phyloP scores from a whole-genome alignment of 2,329 filamentous ascomycete species.

The Venturia asperata region DNA sequence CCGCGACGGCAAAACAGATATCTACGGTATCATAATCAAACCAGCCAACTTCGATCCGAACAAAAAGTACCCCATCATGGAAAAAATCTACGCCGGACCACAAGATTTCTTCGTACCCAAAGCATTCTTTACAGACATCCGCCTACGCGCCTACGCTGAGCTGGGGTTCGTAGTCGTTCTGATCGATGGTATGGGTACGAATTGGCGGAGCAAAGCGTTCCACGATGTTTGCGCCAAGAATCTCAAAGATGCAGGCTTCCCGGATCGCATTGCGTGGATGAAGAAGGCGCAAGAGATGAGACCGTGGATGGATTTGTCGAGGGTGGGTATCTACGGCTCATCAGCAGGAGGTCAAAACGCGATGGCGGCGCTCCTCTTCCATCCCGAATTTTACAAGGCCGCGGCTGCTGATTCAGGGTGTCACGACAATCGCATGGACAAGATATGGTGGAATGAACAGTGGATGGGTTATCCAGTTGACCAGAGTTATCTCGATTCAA shows the following conservation, averaged over 20 bases:
- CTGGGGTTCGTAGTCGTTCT: slow-evolving; percentile 27
- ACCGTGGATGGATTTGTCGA: slow-evolving; percentile 26
- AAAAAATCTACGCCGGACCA: slow-evolving; percentile 28
- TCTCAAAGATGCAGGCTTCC: slow-evolving; percentile 28
- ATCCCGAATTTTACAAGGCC: slow-evolving; percentile 28
- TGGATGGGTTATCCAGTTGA: slow-evolving; percentile 29
- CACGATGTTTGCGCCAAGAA: slow-evolving; percentile 27
- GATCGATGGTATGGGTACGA: slow-evolving; percentile 29
- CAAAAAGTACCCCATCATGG: slow-evolving; percentile 27
- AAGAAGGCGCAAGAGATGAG: slow-evolving; percentile 25
- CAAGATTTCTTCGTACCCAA: slow-evolving; percentile 26
- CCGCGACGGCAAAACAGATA: slow-evolving; percentile 25
- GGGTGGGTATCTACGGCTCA: slow-evolving; percentile 25
- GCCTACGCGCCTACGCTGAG: slow-evolving; percentile 24
- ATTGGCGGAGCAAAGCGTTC: slow-evolving; percentile 29
- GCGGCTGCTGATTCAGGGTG: slow-evolving; percentile 27
- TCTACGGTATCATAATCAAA: slow-evolving; percentile 27
- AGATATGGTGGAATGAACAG: slow-evolving; percentile 27
- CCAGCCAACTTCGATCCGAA: slow-evolving; percentile 25
- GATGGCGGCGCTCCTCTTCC: slow-evolving; percentile 27
- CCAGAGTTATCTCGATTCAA: slow-evolving; percentile 25
- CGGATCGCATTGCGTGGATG: slow-evolving; percentile 28
- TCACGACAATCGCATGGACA: slow-evolving; percentile 29
- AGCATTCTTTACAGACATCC: slow-evolving; percentile 21
- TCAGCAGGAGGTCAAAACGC: slow-evolving; percentile 28